Evolutionary conservation across 1,139 yeast species (phyloP).

Genomic region (Zygotorulaspora mrakii): DNA sequence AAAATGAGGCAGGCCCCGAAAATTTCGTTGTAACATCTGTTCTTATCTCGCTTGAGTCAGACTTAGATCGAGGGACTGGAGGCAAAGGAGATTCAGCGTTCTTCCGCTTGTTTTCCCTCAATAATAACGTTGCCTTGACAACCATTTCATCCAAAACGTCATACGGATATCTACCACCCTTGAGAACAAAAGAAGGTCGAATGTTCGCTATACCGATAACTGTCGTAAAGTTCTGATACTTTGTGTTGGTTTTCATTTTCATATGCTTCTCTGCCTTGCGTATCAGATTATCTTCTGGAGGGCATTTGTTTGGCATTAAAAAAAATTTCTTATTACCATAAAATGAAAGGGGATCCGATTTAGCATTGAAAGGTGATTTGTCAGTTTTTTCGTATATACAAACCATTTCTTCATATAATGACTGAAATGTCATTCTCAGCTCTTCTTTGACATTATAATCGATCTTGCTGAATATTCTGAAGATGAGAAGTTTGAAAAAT

Average conservation of each 20-base stretch:
- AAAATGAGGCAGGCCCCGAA: slow-evolving; percentile 9
- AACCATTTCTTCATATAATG: slow-evolving; percentile 16
- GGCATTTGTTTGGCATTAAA: slow-evolving; percentile 15
- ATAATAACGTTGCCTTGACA: slow-evolving; percentile 18
- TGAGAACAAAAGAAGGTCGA: slow-evolving; percentile 23
- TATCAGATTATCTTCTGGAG: slow-evolving; percentile 20
- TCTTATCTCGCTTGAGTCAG: not conserved
- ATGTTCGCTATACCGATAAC: slow-evolving; percentile 21
- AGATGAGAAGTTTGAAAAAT: slow-evolving; percentile 27
- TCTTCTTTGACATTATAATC: slow-evolving; percentile 6
- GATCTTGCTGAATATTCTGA: slow-evolving; percentile 18
- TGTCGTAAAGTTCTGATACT: slow-evolving; percentile 18
- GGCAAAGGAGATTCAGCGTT: slow-evolving; percentile 12
- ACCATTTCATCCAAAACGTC: slow-evolving; percentile 31
- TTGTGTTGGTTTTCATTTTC: slow-evolving; percentile 8
- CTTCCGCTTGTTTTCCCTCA: slow-evolving; percentile 20
- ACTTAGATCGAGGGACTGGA: slow-evolving; percentile 2
- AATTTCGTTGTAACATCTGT: not conserved
- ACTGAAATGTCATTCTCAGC: slow-evolving; percentile 14
- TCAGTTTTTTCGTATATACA: slow-evolving; percentile 10
- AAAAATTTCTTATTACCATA: slow-evolving; percentile 20
- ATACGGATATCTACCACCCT: slow-evolving; percentile 28
- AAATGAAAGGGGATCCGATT: slow-evolving; percentile 16
- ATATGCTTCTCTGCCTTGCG: slow-evolving; percentile 13
- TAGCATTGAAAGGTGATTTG: slow-evolving; percentile 8